Conservation (phyloP, 805 yeast species). For the Ogataea minuta region DNA sequence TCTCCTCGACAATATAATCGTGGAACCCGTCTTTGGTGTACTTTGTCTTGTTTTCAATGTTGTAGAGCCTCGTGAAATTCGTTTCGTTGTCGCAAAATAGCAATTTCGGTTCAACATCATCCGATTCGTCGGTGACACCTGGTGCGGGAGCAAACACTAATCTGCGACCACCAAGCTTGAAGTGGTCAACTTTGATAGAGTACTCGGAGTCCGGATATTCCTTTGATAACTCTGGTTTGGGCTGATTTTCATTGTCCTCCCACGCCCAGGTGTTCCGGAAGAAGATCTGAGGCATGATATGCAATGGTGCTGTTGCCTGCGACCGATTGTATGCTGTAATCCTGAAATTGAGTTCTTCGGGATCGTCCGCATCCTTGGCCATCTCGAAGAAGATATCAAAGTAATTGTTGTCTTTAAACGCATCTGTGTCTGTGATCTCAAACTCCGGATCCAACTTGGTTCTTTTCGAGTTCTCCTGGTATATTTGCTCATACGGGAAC, state of each 20-base stretch:
- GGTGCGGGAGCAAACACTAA: conserved; percentile 82
- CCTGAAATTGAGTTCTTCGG: conserved; percentile 77
- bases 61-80: conserved; percentile 65
- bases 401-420: conserved; percentile 68
- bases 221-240: conserved; percentile 49
- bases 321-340: conserved; percentile 87
- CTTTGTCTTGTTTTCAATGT: conserved; percentile 53
- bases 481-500: conserved; percentile 78
- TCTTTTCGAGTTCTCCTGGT: conserved; percentile 63
- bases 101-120: conserved; percentile 73
- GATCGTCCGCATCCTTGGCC: conserved; percentile 81
- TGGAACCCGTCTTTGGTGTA: conserved; percentile 91
- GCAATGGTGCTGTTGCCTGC: conserved; percentile 81
- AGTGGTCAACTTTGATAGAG: conserved; percentile 60
- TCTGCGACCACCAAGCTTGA: conserved; percentile 64
- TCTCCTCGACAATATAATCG: conserved; percentile 67
- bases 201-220: conserved; percentile 39
- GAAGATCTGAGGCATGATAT: conserved; percentile 78
- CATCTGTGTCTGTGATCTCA: conserved; percentile 79
- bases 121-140: conserved; percentile 53
- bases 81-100: conserved; percentile 91
- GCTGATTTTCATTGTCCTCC: conserved; percentile 53
- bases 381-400: conserved; percentile 87
- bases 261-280: conserved; percentile 94
- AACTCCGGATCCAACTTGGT: conserved; percentile 69